A percentile compares a stretch with the other conserved stretches of the same genome.
phyloP scores from a whole-genome alignment of 192 early-diverging fungal genomes.

The Coemansia sp. region DNA sequence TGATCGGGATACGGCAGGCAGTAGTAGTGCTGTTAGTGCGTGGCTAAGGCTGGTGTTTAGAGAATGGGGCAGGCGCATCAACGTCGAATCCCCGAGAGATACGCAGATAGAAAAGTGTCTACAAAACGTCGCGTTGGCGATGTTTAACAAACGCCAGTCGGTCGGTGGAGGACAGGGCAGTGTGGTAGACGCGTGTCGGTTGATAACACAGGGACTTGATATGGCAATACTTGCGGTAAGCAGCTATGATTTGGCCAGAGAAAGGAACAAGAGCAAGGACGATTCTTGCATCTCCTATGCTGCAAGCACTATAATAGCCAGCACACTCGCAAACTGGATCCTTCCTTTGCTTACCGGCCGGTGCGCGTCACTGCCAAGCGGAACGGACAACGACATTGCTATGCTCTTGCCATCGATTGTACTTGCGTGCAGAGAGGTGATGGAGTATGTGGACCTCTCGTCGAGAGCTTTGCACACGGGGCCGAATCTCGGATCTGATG shows the following conservation, averaged over 20 bases:
- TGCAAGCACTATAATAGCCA: not conserved
- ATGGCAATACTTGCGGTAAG: constrained; percentile 23
- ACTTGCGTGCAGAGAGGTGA: constrained; percentile 15
- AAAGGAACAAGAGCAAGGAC: not conserved
- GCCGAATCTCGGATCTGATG: not conserved
- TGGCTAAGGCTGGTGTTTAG: constrained; percentile 36
- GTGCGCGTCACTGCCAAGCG: not conserved
- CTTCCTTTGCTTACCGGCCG: constrained; percentile 33
- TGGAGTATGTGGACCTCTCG: constrained; percentile 14
- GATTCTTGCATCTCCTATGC: not conserved
- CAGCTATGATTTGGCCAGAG: not conserved
- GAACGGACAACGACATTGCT: not conserved
- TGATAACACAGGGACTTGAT: constrained; percentile 28
- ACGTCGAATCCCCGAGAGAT: not conserved
- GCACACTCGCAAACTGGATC: constrained; percentile 18
- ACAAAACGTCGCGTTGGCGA: constrained; percentile 12
- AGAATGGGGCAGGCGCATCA: constrained; percentile 24
- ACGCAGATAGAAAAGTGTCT: not conserved
- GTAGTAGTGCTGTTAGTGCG: not conserved
- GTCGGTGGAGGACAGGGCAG: not conserved
- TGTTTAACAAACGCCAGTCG: constrained; percentile 1
- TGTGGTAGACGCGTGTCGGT: constrained; percentile 6
- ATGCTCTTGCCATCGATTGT: not conserved
- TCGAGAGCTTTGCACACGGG: not conserved
- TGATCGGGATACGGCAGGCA: not conserved